Evolutionary conservation across 208 protist species (phyloP), one percentile per base, ranked within the genome.

Genomic region (Leishmania mexicana): DNA sequence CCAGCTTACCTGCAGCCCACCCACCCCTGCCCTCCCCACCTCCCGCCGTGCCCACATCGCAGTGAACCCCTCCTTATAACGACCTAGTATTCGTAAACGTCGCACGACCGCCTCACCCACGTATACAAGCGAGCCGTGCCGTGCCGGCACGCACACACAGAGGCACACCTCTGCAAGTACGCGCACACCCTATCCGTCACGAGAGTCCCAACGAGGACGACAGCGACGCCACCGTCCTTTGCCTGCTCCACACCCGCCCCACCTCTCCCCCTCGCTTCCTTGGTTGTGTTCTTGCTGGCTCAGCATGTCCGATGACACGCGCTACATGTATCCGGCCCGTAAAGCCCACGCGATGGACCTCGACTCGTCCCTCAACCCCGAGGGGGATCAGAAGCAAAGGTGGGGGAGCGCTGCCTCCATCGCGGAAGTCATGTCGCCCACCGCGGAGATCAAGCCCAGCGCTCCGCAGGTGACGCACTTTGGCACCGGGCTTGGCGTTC

Each of bases 401-500:
- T 64, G 47, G 45, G 82, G 84, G 58, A 81, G 80, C 68, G 68
- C 60, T 3, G 68, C 81, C 64, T 75, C 79, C 8, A 75, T 73
- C 7, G 53, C 49, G 3, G 75, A 77, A 2, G 35, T 38, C 19
- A 88, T 79, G 84, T 85, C 88, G 31, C 75, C 83, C 28, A 86
- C 83, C 17, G 79, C 72, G 57, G 89, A 94, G 80, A 87, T 92
- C 72, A 87, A 87, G 78, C 64, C 72, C 60, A 80, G 47, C 5
- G 58, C 54, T 13, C 81, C 85, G 53, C 81, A 80, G 45, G 83
- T 90, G 58, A 78, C 73, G 13, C 81, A 90, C 75, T 89, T 96
- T 62, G 87, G 88, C n/a, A 96, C 91, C 10, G 92, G 92, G 21
- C 81, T 92, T 10, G 74, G 68, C 19, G 76, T 60, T 0, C 67